phyloP scores from a whole-genome alignment of 2,329 filamentous ascomycete species.

The Thielaviopsis euricoi region DNA sequence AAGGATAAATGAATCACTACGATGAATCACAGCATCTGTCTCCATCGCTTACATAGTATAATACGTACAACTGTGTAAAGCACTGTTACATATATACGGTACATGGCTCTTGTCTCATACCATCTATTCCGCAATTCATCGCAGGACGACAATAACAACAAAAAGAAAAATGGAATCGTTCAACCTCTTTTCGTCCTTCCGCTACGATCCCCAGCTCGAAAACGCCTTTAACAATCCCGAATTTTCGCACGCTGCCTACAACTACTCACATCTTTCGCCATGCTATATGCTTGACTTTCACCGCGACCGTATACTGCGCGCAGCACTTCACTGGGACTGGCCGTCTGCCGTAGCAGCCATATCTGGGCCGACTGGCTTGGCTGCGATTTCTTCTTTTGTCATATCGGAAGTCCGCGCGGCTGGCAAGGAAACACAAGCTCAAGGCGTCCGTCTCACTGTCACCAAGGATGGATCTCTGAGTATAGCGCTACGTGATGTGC shows the following conservation, averaged over 20 bases:
- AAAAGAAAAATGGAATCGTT: conserved; percentile 25
- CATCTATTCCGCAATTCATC: too few relatives aligned
- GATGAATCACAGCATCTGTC: too few relatives aligned
- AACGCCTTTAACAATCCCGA: conserved; percentile 23
- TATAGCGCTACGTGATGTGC: conserved; percentile 22
- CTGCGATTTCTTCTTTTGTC: conserved; percentile 25
- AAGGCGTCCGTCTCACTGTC: conserved; percentile 37
- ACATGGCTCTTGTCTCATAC: too few relatives aligned
- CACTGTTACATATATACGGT: too few relatives aligned
- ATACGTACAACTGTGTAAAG: too few relatives aligned
- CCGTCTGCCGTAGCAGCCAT: conserved; percentile 26
- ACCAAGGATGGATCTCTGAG: conserved; percentile 29
- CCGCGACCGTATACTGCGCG: conserved; percentile 57
- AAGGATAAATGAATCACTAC: too few relatives aligned
- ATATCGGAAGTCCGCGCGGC: background rate
- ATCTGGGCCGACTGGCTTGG: conserved; percentile 29
- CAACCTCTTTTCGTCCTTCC: conserved; percentile 52
- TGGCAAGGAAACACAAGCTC: background rate
- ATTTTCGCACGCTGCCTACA: conserved; percentile 32
- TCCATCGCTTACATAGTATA: too few relatives aligned
- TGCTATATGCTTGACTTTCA: conserved; percentile 73
- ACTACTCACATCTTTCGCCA: conserved; percentile 34
- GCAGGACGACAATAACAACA: too few relatives aligned
- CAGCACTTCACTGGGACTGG: conserved; percentile 42
- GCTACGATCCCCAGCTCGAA: conserved; percentile 47